phyloP scores from a whole-genome alignment of 176 grass and related monocot species.

The Pharus latifolius region DNA sequence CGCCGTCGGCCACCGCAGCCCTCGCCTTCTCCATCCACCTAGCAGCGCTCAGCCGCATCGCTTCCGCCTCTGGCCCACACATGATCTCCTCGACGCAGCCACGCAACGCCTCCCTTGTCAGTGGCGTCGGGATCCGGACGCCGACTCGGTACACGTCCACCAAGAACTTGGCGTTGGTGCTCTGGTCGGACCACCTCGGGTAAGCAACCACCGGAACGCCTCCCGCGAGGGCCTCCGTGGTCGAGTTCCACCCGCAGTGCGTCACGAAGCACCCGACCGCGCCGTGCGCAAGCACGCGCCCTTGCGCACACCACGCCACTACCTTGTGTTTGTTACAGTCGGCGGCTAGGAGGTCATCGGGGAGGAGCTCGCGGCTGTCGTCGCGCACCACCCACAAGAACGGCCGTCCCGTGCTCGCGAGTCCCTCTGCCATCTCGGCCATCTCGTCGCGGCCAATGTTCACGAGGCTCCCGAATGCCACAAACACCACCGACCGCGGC shows the following conservation, averaged over 20 bases:
- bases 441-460: constrained; percentile 12
- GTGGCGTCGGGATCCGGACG: constrained; percentile 6
- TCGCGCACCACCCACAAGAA: constrained; percentile 51
- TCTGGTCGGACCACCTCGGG: constrained; percentile 34
- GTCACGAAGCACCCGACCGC: constrained; percentile 41
- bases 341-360: background rate
- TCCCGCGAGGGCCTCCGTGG: constrained; percentile 19
- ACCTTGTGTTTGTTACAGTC: background rate
- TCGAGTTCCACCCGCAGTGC: constrained; percentile 79
- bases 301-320: constrained; percentile 41
- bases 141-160: constrained; percentile 27
- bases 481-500: constrained; percentile 26
- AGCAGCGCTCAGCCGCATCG: background rate
- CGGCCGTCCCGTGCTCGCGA: constrained; percentile 1
- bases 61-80: background rate
- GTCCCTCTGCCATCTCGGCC: constrained; percentile 13
- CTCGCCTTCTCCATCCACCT: constrained; percentile 14
- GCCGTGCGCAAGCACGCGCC: constrained; percentile 23
- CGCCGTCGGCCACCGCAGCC: constrained; percentile 9
- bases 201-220: constrained; percentile 34
- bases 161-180: constrained; percentile 14
- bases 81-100: constrained; percentile 34
- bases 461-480: constrained; percentile 43
- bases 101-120: background rate
- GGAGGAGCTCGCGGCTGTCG: constrained; percentile 7